Evolutionary conservation across 352 stramenopile species (phyloP), one percentile per base, ranked within the genome.

Genomic region (Peronospora destructor): DNA sequence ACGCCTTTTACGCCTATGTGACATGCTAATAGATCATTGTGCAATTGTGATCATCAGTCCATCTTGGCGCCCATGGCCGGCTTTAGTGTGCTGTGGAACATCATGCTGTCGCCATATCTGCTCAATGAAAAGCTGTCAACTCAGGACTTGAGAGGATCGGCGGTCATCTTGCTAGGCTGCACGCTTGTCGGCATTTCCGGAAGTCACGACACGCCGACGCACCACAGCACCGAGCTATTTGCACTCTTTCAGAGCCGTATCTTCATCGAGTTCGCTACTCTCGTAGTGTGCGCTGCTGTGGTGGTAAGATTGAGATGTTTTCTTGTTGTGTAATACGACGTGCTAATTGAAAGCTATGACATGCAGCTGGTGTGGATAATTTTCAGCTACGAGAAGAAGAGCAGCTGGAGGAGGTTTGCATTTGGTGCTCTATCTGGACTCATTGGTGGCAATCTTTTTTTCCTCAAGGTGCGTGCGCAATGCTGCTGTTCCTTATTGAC

Each of bases 61-160:
- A 89, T 93, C 42, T 64, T 93, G 33, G 82, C 82, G 14, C 82
- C 82, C 2, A 93, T 93, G 82, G 79, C 82, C 2, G 82, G 82
- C 36, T 93, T 87, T 58, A 93, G 82, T 43, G 82, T 93, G 36
- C 79, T 93, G 36, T 93, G 82, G 82, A 93, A 93, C 47, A 91
- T 93, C 44, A 61, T 93, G 14, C 55, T 93, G 11, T 79, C 82
- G 42, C 82, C 82, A 4, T 93, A 87, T 53, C 62, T 93, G 21
- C 71, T 93, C 8, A 68, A 85, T 23, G 82, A 93, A 58, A 76
- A 83, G 49, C 55, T 93, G 17, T 91, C 79, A 8, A 68, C 68
- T 14, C 70, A 88, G 33, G 82, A 91, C 29, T 19, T 93, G 38
- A 70, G 80, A 53, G 82, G 77, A 17, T 84, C 77, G 2, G 74